A percentile compares a stretch with the other conserved stretches of the same genome.
These are phyloP conservation scores for Eucalyptus sp. DNA, from an alignment of 345 rosid genomes.

Conservation along the genomic window DNA sequence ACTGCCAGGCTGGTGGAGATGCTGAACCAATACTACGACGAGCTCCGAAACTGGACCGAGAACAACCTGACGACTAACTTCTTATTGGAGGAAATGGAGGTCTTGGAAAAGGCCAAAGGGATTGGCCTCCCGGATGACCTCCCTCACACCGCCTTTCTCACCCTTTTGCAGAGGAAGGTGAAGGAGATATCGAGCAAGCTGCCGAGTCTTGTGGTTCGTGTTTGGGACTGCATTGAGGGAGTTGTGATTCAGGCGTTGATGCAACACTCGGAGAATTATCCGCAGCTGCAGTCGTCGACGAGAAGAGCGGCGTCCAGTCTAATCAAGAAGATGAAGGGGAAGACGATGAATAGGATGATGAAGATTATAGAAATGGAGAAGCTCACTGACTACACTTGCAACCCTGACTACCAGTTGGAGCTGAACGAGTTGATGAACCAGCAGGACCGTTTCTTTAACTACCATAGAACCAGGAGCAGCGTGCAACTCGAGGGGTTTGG, in stretches of 20 bases:
- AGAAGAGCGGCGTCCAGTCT: conserved; percentile 3
- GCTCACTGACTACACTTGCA: conserved; percentile 15
- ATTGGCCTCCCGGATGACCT: conserved; percentile 19
- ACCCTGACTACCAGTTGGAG: conserved; percentile 7
- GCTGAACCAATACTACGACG: background rate
- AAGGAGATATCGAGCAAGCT: background rate
- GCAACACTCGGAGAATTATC: background rate
- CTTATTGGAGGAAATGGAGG: conserved; percentile 3
- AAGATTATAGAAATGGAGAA: conserved; percentile 23
- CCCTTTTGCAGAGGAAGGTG: conserved; percentile 4
- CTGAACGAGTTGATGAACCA: conserved; percentile 4
- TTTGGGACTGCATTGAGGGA: conserved; percentile 11
- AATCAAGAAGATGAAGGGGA: conserved; percentile 9
- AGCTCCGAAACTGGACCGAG: background rate
- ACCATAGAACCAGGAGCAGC: fast-evolving
- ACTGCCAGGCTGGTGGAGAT: conserved; percentile 11
- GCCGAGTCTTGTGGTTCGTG: background rate
- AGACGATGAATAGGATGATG: conserved; percentile 1
- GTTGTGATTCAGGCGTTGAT: conserved; percentile 1
- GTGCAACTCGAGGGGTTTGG: fast-evolving
- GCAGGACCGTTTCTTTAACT: background rate
- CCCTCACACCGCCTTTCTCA: conserved; percentile 3
- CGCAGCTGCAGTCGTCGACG: background rate
- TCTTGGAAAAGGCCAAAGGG: conserved; percentile 9
- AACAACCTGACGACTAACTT: background rate